Evolutionary conservation across 2,329 filamentous ascomycete genomes (phyloP).

Genomic region (Microsporum canis): DNA sequence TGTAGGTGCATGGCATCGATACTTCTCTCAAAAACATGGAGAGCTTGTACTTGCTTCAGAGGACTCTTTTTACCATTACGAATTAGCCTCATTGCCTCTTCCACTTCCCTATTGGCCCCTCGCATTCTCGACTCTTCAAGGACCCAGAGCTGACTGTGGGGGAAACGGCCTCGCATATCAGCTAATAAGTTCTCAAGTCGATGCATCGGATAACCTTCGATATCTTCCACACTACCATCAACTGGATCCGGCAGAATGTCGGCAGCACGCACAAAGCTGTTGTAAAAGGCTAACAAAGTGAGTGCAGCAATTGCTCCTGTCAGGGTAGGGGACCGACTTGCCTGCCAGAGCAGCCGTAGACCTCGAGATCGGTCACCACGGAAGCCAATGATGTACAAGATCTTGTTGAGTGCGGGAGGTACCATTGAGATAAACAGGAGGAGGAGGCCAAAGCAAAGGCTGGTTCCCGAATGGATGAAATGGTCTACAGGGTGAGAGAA

Average conservation of each 20-base stretch:
- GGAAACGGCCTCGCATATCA: slow-evolving; percentile 67
- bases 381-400: slow-evolving; percentile 84
- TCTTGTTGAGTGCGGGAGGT: slow-evolving; percentile 75
- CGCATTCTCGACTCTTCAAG: slow-evolving; percentile 76
- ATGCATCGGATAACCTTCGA: slow-evolving; percentile 60
- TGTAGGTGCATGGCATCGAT: slow-evolving; percentile 69
- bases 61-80: slow-evolving; percentile 50
- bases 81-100: slow-evolving; percentile 56
- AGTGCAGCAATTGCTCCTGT: slow-evolving; percentile 86
- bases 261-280: slow-evolving; percentile 70
- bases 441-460: slow-evolving; percentile 80
- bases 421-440: slow-evolving; percentile 84
- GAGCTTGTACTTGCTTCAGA: slow-evolving; percentile 77
- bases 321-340: slow-evolving; percentile 72
- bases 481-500: slow-evolving; percentile 68
- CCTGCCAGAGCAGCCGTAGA: slow-evolving; percentile 79
- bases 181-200: slow-evolving; percentile 56
- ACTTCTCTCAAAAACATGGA: slow-evolving; percentile 75
- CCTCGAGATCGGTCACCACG: slow-evolving; percentile 75
- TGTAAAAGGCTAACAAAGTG: slow-evolving; percentile 74
- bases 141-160: slow-evolving; percentile 72
- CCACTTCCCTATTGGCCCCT: slow-evolving; percentile 54
- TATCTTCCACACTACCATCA: slow-evolving; percentile 40
- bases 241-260: slow-evolving; percentile 63
- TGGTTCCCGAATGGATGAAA: slow-evolving; percentile 80